phyloP scores from a whole-genome alignment of 257 asterid species.

The Cruciata laevipes region DNA sequence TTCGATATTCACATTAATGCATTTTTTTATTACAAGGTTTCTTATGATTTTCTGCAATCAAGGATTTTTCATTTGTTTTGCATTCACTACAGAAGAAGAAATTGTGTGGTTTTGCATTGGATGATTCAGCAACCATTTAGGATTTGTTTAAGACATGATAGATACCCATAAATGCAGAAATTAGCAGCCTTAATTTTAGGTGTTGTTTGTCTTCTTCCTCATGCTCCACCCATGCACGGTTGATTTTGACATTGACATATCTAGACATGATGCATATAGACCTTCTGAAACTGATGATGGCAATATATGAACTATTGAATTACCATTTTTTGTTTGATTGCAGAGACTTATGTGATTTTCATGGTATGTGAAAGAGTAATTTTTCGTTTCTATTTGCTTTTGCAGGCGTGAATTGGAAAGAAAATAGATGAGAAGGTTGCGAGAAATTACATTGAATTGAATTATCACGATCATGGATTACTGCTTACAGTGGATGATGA shows the following conservation, averaged over 20 bases:
- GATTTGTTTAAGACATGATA: conserved; percentile 1
- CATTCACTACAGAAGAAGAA: background rate
- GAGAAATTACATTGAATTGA: conserved; percentile 6
- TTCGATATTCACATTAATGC: background rate
- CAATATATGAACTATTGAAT: background rate
- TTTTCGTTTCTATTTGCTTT: background rate
- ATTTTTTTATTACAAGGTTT: background rate
- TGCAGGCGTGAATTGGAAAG: background rate
- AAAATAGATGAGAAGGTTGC: no score
- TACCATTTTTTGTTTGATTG: background rate
- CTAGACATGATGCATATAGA: background rate
- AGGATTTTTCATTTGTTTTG: background rate
- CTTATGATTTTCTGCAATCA: background rate
- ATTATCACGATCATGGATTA: background rate
- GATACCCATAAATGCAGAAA: no score
- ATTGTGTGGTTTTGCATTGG: background rate
- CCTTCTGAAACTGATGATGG: background rate
- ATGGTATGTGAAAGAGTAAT: background rate
- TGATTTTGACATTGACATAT: conserved; percentile 3
- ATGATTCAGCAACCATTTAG: conserved; percentile 10
- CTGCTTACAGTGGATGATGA: conserved; percentile 35
- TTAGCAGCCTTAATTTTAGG: background rate
- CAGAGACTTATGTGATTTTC: no score
- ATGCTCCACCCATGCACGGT: no score
- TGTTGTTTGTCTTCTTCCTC: background rate